Evolutionary conservation across 2,329 filamentous ascomycete genomes (phyloP), one percentile per base, ranked within the genome.

Genomic region (Fusarium guadeloupense): DNA sequence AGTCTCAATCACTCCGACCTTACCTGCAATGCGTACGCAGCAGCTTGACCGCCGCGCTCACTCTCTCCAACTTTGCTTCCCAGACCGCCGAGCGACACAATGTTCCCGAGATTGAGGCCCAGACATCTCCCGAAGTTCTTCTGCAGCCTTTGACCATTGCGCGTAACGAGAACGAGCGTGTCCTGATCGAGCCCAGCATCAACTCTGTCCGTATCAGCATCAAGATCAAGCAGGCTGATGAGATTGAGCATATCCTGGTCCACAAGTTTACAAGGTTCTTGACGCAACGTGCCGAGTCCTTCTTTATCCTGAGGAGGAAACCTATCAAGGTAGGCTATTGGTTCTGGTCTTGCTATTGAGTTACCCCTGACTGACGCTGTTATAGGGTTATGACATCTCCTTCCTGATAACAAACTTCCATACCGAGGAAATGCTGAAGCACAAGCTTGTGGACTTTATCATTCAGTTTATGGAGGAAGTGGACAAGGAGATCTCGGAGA

Each of bases 391-490:
- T 76, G 95, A 99, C 71, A 99, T 99, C 69, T 97, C 93, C 8
- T 99, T 99, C 82, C 77, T 99, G 73, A 96, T 99, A 74, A 99
- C 95, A 40, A 99, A 99, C 80, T 96, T 95, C 82, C 95, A 99
- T 72, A 98, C 95, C 5, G 95, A 98, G 77, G 91, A 96, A 75
- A 97, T 99, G 93, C 78, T 98, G 75, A 98, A 98, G 83, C 94
- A 99, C 76, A 98, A 99, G 82, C 84, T 99, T 69, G 96, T 99
- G 28, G 95, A 99, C 76, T 99, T 99, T 73, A 96, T 99, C 69
- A 97, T 99, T 66, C 89, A 98, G 73, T 99, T 99, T 73, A 98
- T 99, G 94, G 94, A 99, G 78, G 95, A 99, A 76, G 96, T 99
- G 5, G 96, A 99, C 78, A 99, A 99, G 83, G 95, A 99, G 78